Percentiles rank a stretch among this genome's conserved stretches.
Evolutionary conservation across 2,329 filamentous ascomycete genomes (phyloP).

Genomic region (Mycosphaerelloides madeirae): DNA sequence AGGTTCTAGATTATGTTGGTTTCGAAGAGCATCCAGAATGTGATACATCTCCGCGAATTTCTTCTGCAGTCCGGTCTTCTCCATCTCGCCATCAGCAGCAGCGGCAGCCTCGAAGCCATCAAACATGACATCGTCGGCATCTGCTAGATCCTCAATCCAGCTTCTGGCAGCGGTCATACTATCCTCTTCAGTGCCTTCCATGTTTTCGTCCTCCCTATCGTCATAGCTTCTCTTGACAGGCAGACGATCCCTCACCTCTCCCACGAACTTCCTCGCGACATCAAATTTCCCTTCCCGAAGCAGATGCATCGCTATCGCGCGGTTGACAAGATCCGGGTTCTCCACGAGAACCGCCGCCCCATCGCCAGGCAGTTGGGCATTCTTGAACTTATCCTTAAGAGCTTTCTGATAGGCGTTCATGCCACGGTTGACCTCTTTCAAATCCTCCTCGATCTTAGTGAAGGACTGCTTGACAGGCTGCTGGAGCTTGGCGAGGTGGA

Average conservation of each 20-base stretch:
- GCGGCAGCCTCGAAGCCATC: slow-evolving; percentile 16
- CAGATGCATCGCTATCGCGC: slow-evolving; percentile 93
- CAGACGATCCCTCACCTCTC: slow-evolving; percentile 53
- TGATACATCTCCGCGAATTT: slow-evolving; percentile 87
- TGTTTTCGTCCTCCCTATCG: slow-evolving; percentile 3
- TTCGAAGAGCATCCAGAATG: slow-evolving; percentile 73
- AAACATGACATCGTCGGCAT: slow-evolving; percentile 18
- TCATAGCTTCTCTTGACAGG: slow-evolving; percentile 2
- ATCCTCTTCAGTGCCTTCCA: slow-evolving; percentile 8
- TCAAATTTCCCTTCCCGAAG: slow-evolving; percentile 89
- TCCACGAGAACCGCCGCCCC: slow-evolving; percentile 75
- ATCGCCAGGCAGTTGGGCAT: slow-evolving; percentile 64
- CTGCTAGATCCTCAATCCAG: slow-evolving; percentile 21
- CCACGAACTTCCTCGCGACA: slow-evolving; percentile 79
- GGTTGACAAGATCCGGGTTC: slow-evolving; percentile 74
- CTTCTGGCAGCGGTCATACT: slow-evolving; percentile 7
- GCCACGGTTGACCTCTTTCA: slow-evolving; percentile 77
- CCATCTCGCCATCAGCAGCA: slow-evolving; percentile 12
- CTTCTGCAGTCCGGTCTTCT: slow-evolving; percentile 56
- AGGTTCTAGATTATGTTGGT: slow-evolving; percentile 65
- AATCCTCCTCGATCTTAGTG: slow-evolving; percentile 70
- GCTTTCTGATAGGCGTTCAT: slow-evolving; percentile 81
- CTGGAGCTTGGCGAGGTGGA: slow-evolving; percentile 78
- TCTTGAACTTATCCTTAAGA: slow-evolving; percentile 72
- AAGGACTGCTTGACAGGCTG: slow-evolving; percentile 78